These are phyloP conservation scores for Cytospora piceae DNA, from an alignment of 2,329 filamentous ascomycete species.

Conservation along the genomic window DNA sequence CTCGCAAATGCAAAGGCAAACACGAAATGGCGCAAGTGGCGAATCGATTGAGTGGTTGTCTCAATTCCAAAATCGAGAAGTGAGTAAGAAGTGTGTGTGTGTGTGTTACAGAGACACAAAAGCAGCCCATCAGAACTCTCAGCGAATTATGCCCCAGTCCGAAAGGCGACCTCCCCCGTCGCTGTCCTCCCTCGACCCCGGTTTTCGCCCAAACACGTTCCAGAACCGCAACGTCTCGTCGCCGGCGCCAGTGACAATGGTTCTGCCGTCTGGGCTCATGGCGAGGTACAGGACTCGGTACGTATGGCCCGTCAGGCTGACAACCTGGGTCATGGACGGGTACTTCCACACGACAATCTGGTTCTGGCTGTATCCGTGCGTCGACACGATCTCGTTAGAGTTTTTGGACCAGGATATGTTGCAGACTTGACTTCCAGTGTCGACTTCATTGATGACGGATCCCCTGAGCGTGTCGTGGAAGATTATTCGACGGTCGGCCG, in stretches of 20 bases:
- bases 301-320: conserved; percentile 92
- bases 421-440: conserved; percentile 98
- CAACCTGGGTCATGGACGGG: conserved; percentile 95
- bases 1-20: conserved; percentile 18
- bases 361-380: conserved; percentile 96
- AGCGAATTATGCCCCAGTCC: conserved; percentile 84
- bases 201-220: conserved; percentile 89
- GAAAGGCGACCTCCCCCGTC: conserved; percentile 62
- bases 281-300: conserved; percentile 95
- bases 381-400: conserved; percentile 95
- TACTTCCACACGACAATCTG: conserved; percentile 99
- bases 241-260: conserved; percentile 92
- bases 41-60: background rate
- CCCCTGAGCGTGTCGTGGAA: conserved; percentile 97
- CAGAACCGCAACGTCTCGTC: conserved; percentile 97
- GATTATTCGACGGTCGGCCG: conserved; percentile 92
- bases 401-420: conserved; percentile 98
- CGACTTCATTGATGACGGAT: conserved; percentile 79
- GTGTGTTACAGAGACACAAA: conserved; percentile 4
- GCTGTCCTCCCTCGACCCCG: conserved; percentile 71
- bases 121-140: conserved; percentile 32
- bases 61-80: background rate
- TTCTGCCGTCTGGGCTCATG: conserved; percentile 94
- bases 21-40: background rate
- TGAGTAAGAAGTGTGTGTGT: background rate